Conservation (phyloP, 140 eudicot genomes). For the Senecio squalidus region DNA sequence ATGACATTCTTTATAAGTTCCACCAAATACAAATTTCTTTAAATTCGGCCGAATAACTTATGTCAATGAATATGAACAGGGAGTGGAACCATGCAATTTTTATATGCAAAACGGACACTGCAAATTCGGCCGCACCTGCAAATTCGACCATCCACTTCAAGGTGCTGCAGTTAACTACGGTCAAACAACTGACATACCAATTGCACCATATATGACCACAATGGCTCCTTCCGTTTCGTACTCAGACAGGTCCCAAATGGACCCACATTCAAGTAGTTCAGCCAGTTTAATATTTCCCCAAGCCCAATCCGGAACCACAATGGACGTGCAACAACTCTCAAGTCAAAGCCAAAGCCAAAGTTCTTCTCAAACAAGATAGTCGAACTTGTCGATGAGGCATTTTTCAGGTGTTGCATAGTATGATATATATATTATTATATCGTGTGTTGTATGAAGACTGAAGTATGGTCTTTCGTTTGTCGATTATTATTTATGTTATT, state of each 20-base stretch:
- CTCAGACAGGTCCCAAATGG: constrained; percentile 47
- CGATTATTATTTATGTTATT: constrained; percentile 14
- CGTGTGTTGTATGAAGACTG: constrained; percentile 39
- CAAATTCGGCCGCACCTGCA: constrained; percentile 84
- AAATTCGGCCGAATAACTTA: no score
- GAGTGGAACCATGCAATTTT: constrained; percentile 78
- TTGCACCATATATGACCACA: constrained; percentile 45
- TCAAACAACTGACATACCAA: constrained; percentile 65
- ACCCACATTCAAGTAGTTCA: constrained; percentile 40
- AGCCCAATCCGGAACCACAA: constrained; percentile 28
- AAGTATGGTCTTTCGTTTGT: constrained; percentile 19
- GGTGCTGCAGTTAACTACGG: constrained; percentile 36
- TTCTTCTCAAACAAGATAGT: constrained; percentile 39
- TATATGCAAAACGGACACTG: constrained; percentile 82
- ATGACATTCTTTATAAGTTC: no score
- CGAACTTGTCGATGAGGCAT: constrained; percentile 16
- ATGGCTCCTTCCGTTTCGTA: constrained; percentile 38
- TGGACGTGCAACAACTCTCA: constrained; percentile 30
- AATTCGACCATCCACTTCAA: constrained; percentile 76
- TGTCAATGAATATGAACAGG: constrained; percentile 51
- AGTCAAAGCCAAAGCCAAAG: constrained; percentile 33
- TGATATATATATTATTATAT: constrained; percentile 12
- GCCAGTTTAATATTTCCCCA: constrained; percentile 32
- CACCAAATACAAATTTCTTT: no score
- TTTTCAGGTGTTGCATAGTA: constrained; percentile 21